These are phyloP conservation scores for Entomortierella lignicola DNA, from an alignment of 192 early-diverging fungal genomes.

Conservation along the genomic window DNA sequence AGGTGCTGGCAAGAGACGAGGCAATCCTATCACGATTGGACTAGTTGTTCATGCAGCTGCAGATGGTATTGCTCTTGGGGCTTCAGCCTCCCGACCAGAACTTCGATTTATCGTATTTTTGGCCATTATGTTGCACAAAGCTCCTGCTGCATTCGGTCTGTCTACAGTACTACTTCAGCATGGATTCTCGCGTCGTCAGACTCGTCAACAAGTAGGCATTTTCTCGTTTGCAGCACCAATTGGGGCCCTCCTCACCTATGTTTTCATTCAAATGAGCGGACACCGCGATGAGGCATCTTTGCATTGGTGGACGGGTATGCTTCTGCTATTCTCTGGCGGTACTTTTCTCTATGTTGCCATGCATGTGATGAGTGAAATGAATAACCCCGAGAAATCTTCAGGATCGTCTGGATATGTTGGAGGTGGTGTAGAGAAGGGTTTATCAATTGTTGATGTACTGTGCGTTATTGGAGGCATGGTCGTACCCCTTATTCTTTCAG, in stretches of 20 bases:
- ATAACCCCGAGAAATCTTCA: slow-evolving; percentile 32
- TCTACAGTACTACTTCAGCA: slow-evolving; percentile 87
- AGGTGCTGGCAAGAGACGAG: slow-evolving; percentile 56
- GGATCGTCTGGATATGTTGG: slow-evolving; percentile 38
- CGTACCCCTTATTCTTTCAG: slow-evolving; percentile 48
- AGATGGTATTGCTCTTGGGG: slow-evolving; percentile 95
- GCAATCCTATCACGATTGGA: slow-evolving; percentile 82
- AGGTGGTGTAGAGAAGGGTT: slow-evolving; percentile 37
- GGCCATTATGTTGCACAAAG: slow-evolving; percentile 97
- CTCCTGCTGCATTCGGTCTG: slow-evolving; percentile 92
- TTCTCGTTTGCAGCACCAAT: slow-evolving; percentile 90
- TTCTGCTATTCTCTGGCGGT: slow-evolving; percentile 90
- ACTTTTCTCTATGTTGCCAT: slow-evolving; percentile 95
- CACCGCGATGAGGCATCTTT: slow-evolving; percentile 54
- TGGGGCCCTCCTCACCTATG: slow-evolving; percentile 74
- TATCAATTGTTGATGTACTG: slow-evolving; percentile 37
- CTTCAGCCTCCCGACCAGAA: slow-evolving; percentile 75
- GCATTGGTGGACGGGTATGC: slow-evolving; percentile 83
- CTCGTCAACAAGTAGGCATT: slow-evolving; percentile 79
- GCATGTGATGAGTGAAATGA: slow-evolving; percentile 69
- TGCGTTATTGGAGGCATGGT: slow-evolving; percentile 51
- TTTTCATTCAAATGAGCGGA: slow-evolving; percentile 55
- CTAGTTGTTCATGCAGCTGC: slow-evolving; percentile 96
- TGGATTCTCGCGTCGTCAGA: slow-evolving; percentile 69
- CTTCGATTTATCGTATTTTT: slow-evolving; percentile 87